These are phyloP conservation scores for Microsporum ferrugineum DNA, from an alignment of 2,329 filamentous ascomycete genomes.

Conservation along the genomic window DNA sequence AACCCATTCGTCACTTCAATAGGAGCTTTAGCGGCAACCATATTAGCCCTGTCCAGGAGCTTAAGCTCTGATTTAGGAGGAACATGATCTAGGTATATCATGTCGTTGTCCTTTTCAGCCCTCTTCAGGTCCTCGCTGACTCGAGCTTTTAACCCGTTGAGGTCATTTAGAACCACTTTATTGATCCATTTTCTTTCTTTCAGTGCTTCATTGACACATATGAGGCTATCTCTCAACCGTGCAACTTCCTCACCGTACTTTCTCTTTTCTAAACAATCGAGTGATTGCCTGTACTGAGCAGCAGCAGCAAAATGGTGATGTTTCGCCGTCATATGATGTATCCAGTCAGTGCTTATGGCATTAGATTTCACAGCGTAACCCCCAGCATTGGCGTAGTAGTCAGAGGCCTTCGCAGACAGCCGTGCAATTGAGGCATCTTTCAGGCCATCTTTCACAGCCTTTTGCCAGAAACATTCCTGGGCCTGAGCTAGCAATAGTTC, in stretches of 20 bases:
- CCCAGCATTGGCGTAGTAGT: slow-evolving; percentile 73
- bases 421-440: slow-evolving; percentile 90
- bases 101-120: slow-evolving; percentile 90
- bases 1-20: slow-evolving; percentile 72
- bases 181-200: slow-evolving; percentile 75
- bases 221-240: slow-evolving; percentile 66
- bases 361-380: slow-evolving; percentile 83
- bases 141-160: slow-evolving; percentile 69
- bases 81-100: slow-evolving; percentile 79
- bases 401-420: slow-evolving; percentile 78
- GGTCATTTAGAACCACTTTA: slow-evolving; percentile 66
- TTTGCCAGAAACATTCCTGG: slow-evolving; percentile 97
- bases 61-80: slow-evolving; percentile 81
- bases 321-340: slow-evolving; percentile 94
- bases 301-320: slow-evolving; percentile 95
- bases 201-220: slow-evolving; percentile 73
- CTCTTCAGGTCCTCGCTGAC: slow-evolving; percentile 81
- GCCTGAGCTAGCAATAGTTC: slow-evolving; percentile 81
- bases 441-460: slow-evolving; percentile 84
- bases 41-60: slow-evolving; percentile 72
- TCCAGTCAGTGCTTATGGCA: slow-evolving; percentile 86
- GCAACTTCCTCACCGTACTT: slow-evolving; percentile 95
- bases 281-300: slow-evolving; percentile 81
- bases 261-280: slow-evolving; percentile 83
- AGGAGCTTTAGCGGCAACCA: slow-evolving; percentile 71